A percentile compares a stretch with the other conserved stretches of the same genome.
phyloP scores from a whole-genome alignment of 148 eudicot genomes.

The Pharnaceum exiguum region DNA sequence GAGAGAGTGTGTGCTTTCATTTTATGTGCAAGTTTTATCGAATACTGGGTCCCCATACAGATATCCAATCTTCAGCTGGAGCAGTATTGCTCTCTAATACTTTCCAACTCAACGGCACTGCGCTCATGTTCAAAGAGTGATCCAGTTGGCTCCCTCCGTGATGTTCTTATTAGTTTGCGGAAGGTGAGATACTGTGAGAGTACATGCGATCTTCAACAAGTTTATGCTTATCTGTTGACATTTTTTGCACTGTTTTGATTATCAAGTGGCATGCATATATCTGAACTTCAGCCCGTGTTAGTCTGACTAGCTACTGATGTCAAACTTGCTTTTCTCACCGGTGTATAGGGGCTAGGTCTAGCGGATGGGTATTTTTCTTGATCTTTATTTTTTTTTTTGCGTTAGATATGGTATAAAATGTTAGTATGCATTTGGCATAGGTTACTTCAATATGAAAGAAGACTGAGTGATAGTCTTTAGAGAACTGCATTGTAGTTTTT shows the following conservation, averaged over 20 bases:
- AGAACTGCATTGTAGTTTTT: too few relatives aligned
- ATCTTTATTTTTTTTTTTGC: too few relatives aligned
- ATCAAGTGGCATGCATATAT: background rate
- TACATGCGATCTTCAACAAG: background rate
- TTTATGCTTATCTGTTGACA: background rate
- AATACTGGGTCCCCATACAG: slow-evolving; percentile 76
- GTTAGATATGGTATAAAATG: too few relatives aligned
- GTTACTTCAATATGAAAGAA: too few relatives aligned
- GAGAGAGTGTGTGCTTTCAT: slow-evolving; percentile 39
- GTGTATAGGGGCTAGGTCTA: too few relatives aligned
- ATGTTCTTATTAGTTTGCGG: slow-evolving; percentile 41
- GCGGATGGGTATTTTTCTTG: too few relatives aligned
- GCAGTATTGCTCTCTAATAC: slow-evolving; percentile 54
- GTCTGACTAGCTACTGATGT: too few relatives aligned
- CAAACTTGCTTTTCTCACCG: too few relatives aligned
- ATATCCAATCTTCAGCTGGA: slow-evolving; percentile 73
- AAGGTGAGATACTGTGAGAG: slow-evolving; percentile 41
- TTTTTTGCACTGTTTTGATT: background rate
- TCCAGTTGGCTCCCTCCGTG: slow-evolving; percentile 39
- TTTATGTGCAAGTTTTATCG: slow-evolving; percentile 43
- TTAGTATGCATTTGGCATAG: too few relatives aligned
- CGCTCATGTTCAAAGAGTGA: slow-evolving; percentile 37
- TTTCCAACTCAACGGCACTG: slow-evolving; percentile 42
- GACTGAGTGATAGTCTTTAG: too few relatives aligned
- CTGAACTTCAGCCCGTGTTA: too few relatives aligned